phyloP scores from a whole-genome alignment of 2,329 filamentous ascomycete genomes.

The Penicillium occitanis region DNA sequence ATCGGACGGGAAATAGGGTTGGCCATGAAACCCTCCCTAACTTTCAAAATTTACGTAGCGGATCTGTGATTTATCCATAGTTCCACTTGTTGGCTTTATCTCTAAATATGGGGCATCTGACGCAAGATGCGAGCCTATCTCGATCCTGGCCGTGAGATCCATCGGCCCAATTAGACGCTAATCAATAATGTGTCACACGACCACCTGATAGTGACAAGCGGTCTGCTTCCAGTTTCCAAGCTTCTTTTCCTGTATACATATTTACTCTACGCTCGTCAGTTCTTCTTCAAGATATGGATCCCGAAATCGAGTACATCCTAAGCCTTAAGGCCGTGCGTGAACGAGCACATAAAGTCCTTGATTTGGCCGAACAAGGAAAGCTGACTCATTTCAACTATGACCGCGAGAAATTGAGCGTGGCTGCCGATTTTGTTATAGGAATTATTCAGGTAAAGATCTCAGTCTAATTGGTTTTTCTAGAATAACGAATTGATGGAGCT shows the following conservation, averaged over 20 bases:
- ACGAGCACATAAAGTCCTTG: neutral
- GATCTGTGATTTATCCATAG: neutral
- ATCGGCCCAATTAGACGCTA: neutral
- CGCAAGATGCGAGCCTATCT: neutral
- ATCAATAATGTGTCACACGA: neutral
- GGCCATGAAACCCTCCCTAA: neutral
- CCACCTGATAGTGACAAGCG: neutral
- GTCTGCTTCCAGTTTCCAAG: neutral
- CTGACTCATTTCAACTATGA: slow-evolving; percentile 11
- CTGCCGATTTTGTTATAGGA: slow-evolving; percentile 9
- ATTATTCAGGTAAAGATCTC: slow-evolving; percentile 2
- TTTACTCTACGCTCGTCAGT: neutral
- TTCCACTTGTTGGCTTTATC: neutral
- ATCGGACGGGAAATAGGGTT: too few relatives aligned
- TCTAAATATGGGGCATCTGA: neutral
- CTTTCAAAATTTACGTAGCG: neutral
- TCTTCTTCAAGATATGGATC: neutral
- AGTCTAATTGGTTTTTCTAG: neutral
- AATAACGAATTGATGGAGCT: neutral
- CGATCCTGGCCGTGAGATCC: neutral
- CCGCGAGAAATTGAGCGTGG: neutral
- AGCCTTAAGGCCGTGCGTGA: slow-evolving; percentile 7
- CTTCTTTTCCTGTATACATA: neutral
- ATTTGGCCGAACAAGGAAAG: slow-evolving; percentile 6
- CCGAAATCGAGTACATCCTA: slow-evolving; percentile 20